Evolutionary conservation across 1,139 yeast species (phyloP).

Genomic region (Meyerozyma elateridarum): DNA sequence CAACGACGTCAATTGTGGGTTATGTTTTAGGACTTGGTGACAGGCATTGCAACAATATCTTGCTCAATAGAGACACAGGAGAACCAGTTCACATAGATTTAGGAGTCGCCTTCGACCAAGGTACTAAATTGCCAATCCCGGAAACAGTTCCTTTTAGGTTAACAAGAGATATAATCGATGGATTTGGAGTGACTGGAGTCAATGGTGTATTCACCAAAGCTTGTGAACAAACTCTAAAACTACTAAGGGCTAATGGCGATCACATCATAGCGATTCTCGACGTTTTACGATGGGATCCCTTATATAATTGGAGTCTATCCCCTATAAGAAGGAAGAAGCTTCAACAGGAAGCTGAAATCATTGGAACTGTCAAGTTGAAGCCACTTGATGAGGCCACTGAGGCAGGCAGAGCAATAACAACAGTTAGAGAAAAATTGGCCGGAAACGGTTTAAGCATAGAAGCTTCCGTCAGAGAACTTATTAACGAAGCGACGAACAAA

Average conservation of each 20-base stretch:
- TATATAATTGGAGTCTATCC: conserved; percentile 84
- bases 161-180: conserved; percentile 88
- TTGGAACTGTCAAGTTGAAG: conserved; percentile 10
- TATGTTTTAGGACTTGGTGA: conserved; percentile 90
- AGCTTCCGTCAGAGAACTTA: conserved; percentile 76
- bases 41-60: conserved; percentile 85
- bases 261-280: conserved; percentile 79
- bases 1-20: conserved; percentile 83
- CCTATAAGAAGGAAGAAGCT: conserved; percentile 58
- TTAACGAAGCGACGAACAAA: conserved; percentile 69
- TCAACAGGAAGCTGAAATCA: conserved; percentile 37
- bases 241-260: conserved; percentile 59
- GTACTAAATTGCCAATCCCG: conserved; percentile 76
- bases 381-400: conserved; percentile 61
- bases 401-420: conserved; percentile 71
- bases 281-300: conserved; percentile 86
- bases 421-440: conserved; percentile 64
- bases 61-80: conserved; percentile 74
- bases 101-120: conserved; percentile 95
- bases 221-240: conserved; percentile 70
- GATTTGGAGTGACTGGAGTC: conserved; percentile 80
- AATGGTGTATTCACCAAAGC: conserved; percentile 70
- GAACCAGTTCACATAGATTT: conserved; percentile 95
- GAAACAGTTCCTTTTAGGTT: conserved; percentile 92
- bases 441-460: conserved; percentile 73